A percentile compares a stretch with the other conserved stretches of the same genome.
phyloP scores from a whole-genome alignment of 257 asterid species.

The Hygrophila difformis region DNA sequence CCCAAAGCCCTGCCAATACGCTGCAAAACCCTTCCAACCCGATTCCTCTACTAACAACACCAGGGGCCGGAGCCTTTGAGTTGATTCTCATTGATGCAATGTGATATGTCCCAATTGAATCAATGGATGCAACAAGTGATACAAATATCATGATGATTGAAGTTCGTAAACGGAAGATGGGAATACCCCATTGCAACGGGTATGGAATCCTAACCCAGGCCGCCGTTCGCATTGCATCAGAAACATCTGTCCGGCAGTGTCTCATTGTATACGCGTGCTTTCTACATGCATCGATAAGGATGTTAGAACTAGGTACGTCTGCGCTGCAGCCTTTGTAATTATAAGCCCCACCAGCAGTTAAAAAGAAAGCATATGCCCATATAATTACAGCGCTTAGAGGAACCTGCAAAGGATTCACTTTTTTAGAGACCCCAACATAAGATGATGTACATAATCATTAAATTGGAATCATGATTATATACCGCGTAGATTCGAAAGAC shows the following conservation, averaged over 20 bases:
- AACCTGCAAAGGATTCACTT: no score
- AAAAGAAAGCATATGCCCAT: conserved; percentile 77
- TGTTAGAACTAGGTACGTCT: conserved; percentile 67
- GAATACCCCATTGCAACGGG: conserved; percentile 96
- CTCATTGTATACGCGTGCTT: conserved; percentile 71
- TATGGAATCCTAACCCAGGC: conserved; percentile 97
- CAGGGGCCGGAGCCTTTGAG: conserved; percentile 92
- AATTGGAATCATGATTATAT: no score
- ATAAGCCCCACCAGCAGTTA: conserved; percentile 74
- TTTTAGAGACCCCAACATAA: no score
- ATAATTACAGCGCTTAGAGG: conserved; percentile 77
- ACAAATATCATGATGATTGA: conserved; percentile 92
- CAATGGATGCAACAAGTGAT: conserved; percentile 84
- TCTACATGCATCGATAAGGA: conserved; percentile 78
- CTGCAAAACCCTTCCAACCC: conserved; percentile 98
- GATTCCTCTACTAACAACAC: conserved; percentile 89
- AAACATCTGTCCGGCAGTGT: conserved; percentile 77
- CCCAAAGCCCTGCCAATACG: conserved; percentile 96
- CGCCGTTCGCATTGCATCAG: conserved; percentile 71
- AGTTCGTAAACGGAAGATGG: conserved; percentile 86
- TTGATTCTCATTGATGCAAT: conserved; percentile 88
- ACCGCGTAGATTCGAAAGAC: conserved; percentile 84
- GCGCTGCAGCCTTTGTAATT: conserved; percentile 79
- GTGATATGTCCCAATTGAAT: conserved; percentile 94
- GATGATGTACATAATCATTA: no score